A percentile compares a stretch with the other conserved stretches of the same genome.
Conservation (phyloP, 2,329 filamentous ascomycete genomes). For the Cladosporium cucumerinum region DNA sequence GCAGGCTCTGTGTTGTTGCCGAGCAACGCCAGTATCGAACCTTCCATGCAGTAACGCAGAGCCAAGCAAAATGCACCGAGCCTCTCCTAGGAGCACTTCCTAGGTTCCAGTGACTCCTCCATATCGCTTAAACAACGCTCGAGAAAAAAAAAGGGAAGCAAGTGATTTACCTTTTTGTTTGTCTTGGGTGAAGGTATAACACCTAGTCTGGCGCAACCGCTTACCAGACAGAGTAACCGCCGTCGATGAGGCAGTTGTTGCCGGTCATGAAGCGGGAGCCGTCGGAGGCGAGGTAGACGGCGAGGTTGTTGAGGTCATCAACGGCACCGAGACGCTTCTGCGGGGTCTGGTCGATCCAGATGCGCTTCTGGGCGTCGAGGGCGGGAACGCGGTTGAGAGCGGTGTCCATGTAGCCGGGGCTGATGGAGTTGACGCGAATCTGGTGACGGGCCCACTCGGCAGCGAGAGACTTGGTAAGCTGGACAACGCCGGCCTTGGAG, state of each 20-base stretch:
- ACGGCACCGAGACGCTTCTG: conserved; percentile 69
- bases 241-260: conserved; percentile 68
- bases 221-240: conserved; percentile 61
- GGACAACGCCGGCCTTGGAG: conserved; percentile 75
- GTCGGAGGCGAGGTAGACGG: conserved; percentile 72
- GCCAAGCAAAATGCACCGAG: not conserved
- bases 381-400: conserved; percentile 74
- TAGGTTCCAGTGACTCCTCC: not conserved
- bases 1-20: not conserved
- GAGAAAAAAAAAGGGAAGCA: not conserved
- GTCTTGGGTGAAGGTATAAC: not conserved
- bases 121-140: not conserved
- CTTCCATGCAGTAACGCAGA: not conserved
- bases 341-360: conserved; percentile 71
- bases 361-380: conserved; percentile 76
- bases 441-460: conserved; percentile 80
- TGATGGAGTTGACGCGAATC: conserved; percentile 82
- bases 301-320: conserved; percentile 74
- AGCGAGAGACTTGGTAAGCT: conserved; percentile 75
- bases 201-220: not conserved
- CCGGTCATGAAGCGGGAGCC: conserved; percentile 75
- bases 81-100: not conserved
- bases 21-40: not conserved
- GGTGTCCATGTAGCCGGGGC: conserved; percentile 83
- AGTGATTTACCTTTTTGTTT: not conserved